A percentile compares a stretch with the other conserved stretches of the same genome.
These are phyloP conservation scores for Solanum hybrid DNA, from an alignment of 305 asterid species.

Conservation along the genomic window DNA sequence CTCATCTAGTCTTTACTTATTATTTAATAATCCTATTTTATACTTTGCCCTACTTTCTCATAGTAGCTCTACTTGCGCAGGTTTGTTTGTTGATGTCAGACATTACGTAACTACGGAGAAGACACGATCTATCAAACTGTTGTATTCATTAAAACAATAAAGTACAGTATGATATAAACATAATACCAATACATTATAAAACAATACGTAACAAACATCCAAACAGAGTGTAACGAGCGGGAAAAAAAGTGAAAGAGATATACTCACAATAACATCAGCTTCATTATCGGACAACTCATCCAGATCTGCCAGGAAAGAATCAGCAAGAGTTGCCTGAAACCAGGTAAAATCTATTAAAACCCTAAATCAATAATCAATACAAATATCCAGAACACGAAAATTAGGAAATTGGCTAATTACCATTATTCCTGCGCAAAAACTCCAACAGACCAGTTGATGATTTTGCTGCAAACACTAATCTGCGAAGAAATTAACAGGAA, in stretches of 20 bases:
- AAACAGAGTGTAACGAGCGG: not conserved
- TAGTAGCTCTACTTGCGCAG: not conserved
- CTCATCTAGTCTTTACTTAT: not conserved
- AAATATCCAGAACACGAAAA: not conserved
- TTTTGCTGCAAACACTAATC: not conserved
- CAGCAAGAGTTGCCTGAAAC: constrained; percentile 84
- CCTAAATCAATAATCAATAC: not conserved
- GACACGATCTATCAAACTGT: not conserved
- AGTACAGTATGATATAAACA: not conserved
- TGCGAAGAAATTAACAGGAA: not conserved
- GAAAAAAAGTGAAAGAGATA: not conserved
- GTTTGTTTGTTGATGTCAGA: not conserved
- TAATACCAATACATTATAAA: not conserved
- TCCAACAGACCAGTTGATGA: not conserved
- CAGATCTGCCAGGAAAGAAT: constrained; percentile 91
- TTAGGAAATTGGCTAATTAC: not conserved
- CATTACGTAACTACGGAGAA: accelerated
- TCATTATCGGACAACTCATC: constrained; percentile 88
- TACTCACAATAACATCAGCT: constrained; percentile 65
- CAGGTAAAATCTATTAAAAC: not conserved
- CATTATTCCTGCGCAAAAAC: not conserved
- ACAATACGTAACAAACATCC: not conserved
- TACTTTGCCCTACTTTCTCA: not conserved
- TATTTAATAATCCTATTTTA: not conserved
- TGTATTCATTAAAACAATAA: not conserved